Percentiles rank a stretch among this genome's conserved stretches.
Evolutionary conservation across 495 filamentous ascomycete genomes (phyloP).

Genomic region (Aspergillus bridgeri): DNA sequence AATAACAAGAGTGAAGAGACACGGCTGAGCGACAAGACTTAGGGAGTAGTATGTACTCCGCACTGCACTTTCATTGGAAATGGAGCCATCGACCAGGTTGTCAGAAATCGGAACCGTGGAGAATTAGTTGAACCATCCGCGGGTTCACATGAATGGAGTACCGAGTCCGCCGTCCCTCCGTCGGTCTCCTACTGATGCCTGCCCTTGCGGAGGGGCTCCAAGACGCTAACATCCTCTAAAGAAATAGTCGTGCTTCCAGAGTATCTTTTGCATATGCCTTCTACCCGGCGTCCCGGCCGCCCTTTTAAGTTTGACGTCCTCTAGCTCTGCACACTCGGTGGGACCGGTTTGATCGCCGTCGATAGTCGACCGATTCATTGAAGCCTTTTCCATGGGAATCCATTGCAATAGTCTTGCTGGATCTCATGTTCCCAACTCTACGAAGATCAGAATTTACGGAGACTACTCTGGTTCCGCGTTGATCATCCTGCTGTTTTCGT

Average conservation of each 20-base stretch:
- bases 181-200: neutral
- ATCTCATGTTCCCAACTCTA: neutral
- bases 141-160: no score
- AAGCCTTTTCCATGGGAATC: slow-evolving; percentile 9
- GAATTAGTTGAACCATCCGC: no score
- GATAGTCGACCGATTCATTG: slow-evolving; percentile 10
- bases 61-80: no score
- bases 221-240: neutral
- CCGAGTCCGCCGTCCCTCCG: neutral
- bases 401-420: neutral
- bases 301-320: slow-evolving; percentile 1
- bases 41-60: no score
- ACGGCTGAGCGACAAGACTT: no score
- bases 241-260: neutral
- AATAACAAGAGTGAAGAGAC: no score
- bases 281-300: neutral
- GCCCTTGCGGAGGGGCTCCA: neutral
- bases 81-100: no score
- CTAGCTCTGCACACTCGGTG: neutral
- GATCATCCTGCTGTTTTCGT: neutral
- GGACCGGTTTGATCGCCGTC: slow-evolving; percentile 7
- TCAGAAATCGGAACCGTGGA: neutral
- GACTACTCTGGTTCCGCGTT: neutral
- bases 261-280: neutral
- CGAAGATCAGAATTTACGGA: neutral